Evolutionary conservation across 805 yeast species (phyloP).

Genomic region (Starmerella sirachaensis): DNA sequence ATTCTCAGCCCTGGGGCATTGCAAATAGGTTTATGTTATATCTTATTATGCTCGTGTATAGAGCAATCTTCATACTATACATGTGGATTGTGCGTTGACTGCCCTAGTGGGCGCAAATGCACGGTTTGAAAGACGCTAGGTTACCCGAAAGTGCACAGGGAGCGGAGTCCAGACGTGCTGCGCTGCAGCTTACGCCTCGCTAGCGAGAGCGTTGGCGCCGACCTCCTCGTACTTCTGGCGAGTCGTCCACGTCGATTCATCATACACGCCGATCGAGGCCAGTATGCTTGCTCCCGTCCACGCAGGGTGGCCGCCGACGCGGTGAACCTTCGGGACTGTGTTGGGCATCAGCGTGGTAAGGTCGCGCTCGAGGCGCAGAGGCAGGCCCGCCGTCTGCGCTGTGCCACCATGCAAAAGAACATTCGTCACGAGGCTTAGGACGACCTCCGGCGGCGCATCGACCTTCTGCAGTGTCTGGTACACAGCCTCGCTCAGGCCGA

Average conservation of each 20-base stretch:
- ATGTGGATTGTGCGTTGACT: too few species aligned
- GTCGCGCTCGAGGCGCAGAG: conserved; percentile 63
- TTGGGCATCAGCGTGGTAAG: conserved; percentile 63
- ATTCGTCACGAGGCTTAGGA: conserved; percentile 77
- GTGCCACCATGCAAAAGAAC: conserved; percentile 78
- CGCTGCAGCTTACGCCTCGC: too few species aligned
- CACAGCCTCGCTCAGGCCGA: conserved; percentile 39
- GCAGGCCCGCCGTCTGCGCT: conserved; percentile 66
- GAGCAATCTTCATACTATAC: too few species aligned
- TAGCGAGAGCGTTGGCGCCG: conserved; percentile 68
- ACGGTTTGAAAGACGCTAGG: too few species aligned
- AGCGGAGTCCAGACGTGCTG: too few species aligned
- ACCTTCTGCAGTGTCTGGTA: conserved; percentile 36
- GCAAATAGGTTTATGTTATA: too few species aligned
- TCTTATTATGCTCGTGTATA: too few species aligned
- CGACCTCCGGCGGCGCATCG: conserved; percentile 42
- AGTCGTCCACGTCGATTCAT: conserved; percentile 81
- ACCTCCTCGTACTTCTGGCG: conserved; percentile 78
- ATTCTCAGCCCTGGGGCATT: too few species aligned
- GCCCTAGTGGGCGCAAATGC: too few species aligned
- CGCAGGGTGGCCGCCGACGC: conserved; percentile 63
- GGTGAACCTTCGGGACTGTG: conserved; percentile 31
- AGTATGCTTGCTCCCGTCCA: conserved; percentile 92
- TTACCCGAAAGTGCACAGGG: too few species aligned
- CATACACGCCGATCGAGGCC: conserved; percentile 81